Evolutionary conservation across 2,329 filamentous ascomycete species (phyloP), one percentile per base, ranked within the genome.

Genomic region (Phoma sp.): DNA sequence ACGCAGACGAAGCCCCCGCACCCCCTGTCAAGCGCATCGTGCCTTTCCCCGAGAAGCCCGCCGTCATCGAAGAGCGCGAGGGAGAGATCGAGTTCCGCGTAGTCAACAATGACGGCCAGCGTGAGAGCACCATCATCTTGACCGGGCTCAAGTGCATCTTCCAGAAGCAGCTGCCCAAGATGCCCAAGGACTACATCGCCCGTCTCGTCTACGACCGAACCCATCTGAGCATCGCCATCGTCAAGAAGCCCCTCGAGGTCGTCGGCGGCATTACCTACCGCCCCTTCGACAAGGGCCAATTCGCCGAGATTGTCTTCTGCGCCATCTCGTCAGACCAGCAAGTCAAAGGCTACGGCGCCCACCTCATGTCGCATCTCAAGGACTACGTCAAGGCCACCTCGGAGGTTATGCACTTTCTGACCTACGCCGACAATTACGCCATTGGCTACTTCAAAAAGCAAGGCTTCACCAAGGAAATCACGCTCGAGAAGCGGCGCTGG

Each of bases 361-460:
- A 98, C 81, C 82, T 99, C 19, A 99, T 99, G 95, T 94, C 91
- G 2, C 95, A 99, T 74, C 80, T 99, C 40, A 99, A 99, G 78
- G 87, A 99, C 79, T 99, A 97, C 69, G 95, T 99, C 74, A 97
- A 96, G 76, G 93, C 94, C 6, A 97, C 94, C 0, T 96, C 91
- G 49, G 88, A 93, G 63, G 93, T 99, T 43, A 98, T 97, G 93
- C 93, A 99, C 76, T 99, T 99, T 76, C 83, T 99, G 2, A 99
- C 95, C 1, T 99, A 99, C 71, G 95, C 95, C 62, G 95, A 99
- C 76, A 99, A 99, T 76, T 98, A 98, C 71, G 95, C 95, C 35
- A 99, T 96, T 63, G 95, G 95, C 10, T 99, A 98, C 76, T 99
- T 99, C 78, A 96, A 98, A 76, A 99, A 99, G 74, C 95, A 99